Percentiles rank a stretch among this genome's conserved stretches.
Evolutionary conservation across 768 basidiomycete genomes (phyloP).

Genomic region (Hemileccinum rubropunctum): DNA sequence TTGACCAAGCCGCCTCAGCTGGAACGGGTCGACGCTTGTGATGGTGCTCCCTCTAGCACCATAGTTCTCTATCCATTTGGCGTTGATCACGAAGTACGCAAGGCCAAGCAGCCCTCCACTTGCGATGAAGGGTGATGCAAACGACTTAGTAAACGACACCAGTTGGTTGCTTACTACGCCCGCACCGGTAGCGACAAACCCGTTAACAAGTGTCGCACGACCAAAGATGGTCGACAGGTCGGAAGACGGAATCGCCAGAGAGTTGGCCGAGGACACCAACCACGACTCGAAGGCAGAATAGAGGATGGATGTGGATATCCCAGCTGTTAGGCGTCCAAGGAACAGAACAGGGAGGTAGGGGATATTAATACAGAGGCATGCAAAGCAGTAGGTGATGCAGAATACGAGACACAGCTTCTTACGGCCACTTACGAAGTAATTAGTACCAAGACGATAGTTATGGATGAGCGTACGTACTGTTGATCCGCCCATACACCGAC

Average conservation of each 20-base stretch:
- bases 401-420: constrained; percentile 67
- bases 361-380: constrained; percentile 59
- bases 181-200: constrained; percentile 64
- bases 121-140: constrained; percentile 63
- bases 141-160: constrained; percentile 50
- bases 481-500: constrained; percentile 80
- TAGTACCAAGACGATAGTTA: neutral
- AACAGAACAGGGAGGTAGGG: constrained; percentile 59
- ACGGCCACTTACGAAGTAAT: constrained; percentile 49
- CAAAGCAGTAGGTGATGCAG: constrained; percentile 60
- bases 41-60: constrained; percentile 41
- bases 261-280: constrained; percentile 62
- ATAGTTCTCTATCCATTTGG: constrained; percentile 68
- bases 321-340: constrained; percentile 63
- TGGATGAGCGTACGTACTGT: constrained; percentile 34
- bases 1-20: constrained; percentile 48
- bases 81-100: constrained; percentile 54
- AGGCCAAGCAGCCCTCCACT: constrained; percentile 55
- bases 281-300: constrained; percentile 78
- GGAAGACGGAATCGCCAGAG: constrained; percentile 47
- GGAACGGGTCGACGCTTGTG: constrained; percentile 40
- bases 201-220: constrained; percentile 69
- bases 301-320: constrained; percentile 71
- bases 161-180: constrained; percentile 68
- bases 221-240: constrained; percentile 72